Evolutionary conservation across 2,329 filamentous ascomycete genomes (phyloP).

Genomic region (Leptographium wingfieldii): DNA sequence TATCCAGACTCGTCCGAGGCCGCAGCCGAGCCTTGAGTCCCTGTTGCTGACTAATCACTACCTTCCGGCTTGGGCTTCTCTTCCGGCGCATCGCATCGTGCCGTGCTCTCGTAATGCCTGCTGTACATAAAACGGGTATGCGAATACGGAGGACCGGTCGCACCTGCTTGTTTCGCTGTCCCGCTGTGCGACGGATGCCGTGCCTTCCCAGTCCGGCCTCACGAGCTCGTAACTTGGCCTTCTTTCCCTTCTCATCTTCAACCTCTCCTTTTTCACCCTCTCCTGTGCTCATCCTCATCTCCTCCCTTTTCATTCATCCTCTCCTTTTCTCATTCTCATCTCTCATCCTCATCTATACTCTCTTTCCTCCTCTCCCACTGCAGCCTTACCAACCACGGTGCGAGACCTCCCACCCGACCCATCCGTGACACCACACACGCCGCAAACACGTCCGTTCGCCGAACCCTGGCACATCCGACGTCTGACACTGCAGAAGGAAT

Average conservation of each 20-base stretch:
- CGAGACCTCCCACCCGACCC: no score
- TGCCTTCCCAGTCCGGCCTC: background rate
- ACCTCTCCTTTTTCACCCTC: background rate
- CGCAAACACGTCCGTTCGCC: background rate
- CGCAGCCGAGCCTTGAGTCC: background rate
- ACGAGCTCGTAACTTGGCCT: background rate
- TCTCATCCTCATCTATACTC: no score
- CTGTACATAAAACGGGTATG: background rate
- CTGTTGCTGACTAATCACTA: no score
- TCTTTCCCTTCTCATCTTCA: background rate
- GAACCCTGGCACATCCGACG: background rate
- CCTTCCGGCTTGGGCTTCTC: no score
- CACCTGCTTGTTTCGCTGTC: background rate
- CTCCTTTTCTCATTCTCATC: background rate
- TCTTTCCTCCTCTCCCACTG: no score
- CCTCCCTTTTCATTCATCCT: background rate
- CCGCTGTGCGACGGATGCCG: background rate
- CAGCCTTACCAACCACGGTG: no score
- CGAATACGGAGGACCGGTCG: background rate
- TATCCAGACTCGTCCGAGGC: constrained; percentile 58
- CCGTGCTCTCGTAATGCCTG: background rate
- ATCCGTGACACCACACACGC: background rate
- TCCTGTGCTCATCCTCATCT: no score
- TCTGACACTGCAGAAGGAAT: background rate
- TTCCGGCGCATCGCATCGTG: background rate